phyloP scores from a whole-genome alignment of 768 basidiomycete genomes.

The Coprinellus micaceus region DNA sequence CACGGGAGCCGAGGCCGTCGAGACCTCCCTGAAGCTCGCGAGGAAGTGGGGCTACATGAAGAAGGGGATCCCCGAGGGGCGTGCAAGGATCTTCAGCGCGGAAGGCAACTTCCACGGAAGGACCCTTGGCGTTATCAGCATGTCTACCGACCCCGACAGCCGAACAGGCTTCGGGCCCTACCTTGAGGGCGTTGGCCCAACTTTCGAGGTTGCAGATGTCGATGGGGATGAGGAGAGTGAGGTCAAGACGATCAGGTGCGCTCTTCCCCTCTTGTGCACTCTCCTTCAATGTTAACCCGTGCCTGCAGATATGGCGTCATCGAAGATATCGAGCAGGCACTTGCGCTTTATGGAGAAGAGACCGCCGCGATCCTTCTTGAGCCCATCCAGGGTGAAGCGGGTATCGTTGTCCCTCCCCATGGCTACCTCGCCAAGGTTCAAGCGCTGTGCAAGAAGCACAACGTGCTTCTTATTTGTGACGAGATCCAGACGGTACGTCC shows the following conservation, averaged over 20 bases:
- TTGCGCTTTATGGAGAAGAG: conserved; percentile 75
- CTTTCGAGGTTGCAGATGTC: conserved; percentile 35
- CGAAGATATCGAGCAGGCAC: conserved; percentile 75
- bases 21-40: conserved; percentile 93
- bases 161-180: conserved; percentile 89
- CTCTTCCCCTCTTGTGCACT: too few species aligned
- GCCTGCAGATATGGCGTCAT: conserved; percentile 52
- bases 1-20: conserved; percentile 97
- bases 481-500: conserved; percentile 87
- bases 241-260: conserved; percentile 60
- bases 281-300: too few species aligned
- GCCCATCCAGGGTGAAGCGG: conserved; percentile 99
- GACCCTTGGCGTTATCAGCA: conserved; percentile 85
- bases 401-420: conserved; percentile 86
- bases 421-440: conserved; percentile 81
- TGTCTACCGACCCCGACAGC: conserved; percentile 93
- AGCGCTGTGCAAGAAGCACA: conserved; percentile 85
- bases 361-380: conserved; percentile 94
- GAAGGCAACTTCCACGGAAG: conserved; percentile 95
- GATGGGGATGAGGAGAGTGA: conserved; percentile 42
- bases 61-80: conserved; percentile 77
- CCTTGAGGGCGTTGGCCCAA: conserved; percentile 79
- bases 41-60: conserved; percentile 94
- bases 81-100: conserved; percentile 82
- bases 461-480: conserved; percentile 94